phyloP scores from a whole-genome alignment of 139 green algal genomes.

The Limnomonas spitsbergensis region DNA sequence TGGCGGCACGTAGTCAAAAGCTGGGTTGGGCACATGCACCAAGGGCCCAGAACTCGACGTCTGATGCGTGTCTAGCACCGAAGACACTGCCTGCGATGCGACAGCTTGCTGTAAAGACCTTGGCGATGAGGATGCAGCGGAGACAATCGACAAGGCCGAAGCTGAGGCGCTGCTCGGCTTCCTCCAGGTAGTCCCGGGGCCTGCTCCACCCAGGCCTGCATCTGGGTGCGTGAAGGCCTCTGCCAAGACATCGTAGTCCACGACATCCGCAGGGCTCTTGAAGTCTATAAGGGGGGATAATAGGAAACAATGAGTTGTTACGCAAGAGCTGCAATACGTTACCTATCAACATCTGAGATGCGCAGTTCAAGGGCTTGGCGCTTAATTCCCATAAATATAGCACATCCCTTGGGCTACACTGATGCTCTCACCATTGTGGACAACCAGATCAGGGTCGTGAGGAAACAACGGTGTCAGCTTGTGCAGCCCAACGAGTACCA shows the following conservation, averaged over 20 bases:
- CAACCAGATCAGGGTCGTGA: slow-evolving; percentile 78
- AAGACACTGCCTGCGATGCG: too few relatives aligned
- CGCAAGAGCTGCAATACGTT: too few relatives aligned
- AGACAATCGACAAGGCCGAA: background rate
- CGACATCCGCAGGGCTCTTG: slow-evolving; percentile 56
- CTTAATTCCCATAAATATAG: too few relatives aligned
- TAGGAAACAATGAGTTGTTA: too few relatives aligned
- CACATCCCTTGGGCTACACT: too few relatives aligned
- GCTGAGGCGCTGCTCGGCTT: background rate
- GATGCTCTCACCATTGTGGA: slow-evolving; percentile 72
- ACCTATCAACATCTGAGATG: too few relatives aligned
- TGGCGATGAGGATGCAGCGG: slow-evolving; percentile 7
- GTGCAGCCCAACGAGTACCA: slow-evolving; percentile 91
- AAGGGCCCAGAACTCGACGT: slow-evolving; percentile 23
- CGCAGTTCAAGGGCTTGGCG: too few relatives aligned
- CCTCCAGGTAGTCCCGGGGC: background rate
- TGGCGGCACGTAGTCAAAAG: slow-evolving; percentile 93
- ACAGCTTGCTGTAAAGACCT: too few relatives aligned
- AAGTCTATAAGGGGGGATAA: slow-evolving; percentile 56
- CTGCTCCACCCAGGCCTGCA: background rate
- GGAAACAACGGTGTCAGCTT: slow-evolving; percentile 92
- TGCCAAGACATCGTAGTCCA: slow-evolving; percentile 59
- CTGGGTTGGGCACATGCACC: slow-evolving; percentile 82
- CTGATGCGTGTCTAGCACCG: too few relatives aligned
- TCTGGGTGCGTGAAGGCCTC: slow-evolving; percentile 48